These are phyloP conservation scores for Lophium mytilinum DNA, from an alignment of 495 filamentous ascomycete genomes.

Conservation along the genomic window DNA sequence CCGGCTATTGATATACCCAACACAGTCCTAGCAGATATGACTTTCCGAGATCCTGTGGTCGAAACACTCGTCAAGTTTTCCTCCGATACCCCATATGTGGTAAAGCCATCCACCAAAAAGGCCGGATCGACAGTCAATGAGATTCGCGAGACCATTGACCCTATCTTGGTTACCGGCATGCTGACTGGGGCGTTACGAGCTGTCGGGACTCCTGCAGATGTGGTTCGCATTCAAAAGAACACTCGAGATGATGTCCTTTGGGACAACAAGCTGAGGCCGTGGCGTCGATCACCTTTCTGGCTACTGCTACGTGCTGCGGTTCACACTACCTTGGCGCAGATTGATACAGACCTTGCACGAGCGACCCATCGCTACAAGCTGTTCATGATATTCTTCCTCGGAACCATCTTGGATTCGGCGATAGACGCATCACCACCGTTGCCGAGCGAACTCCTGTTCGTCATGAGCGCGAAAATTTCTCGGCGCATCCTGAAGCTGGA, in stretches of 20 bases:
- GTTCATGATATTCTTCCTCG: constrained; percentile 49
- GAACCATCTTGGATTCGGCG: constrained; percentile 31
- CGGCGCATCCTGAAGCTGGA: constrained; percentile 7
- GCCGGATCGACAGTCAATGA: constrained; percentile 35
- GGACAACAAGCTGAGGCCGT: constrained; percentile 37
- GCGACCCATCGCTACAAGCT: too few relatives aligned
- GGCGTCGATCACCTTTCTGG: constrained; percentile 53
- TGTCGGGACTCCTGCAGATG: constrained; percentile 29
- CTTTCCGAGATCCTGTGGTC: constrained; percentile 36
- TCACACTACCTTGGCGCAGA: constrained; percentile 32
- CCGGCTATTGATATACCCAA: constrained; percentile 35
- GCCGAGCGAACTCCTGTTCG: constrained; percentile 2
- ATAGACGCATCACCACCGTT: constrained; percentile 9
- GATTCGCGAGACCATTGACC: constrained; percentile 47
- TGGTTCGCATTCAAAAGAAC: constrained; percentile 43
- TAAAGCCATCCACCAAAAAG: constrained; percentile 38
- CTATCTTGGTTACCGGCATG: constrained; percentile 49
- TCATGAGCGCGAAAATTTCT: constrained; percentile 14
- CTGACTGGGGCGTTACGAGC: constrained; percentile 42
- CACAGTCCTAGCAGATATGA: constrained; percentile 28
- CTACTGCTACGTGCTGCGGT: constrained; percentile 49
- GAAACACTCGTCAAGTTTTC: constrained; percentile 40
- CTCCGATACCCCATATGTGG: constrained; percentile 31
- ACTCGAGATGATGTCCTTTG: constrained; percentile 55
- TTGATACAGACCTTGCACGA: too few relatives aligned